Evolutionary conservation across 306 rosid genomes (phyloP), one percentile per base, ranked within the genome.

Genomic region (Erythrophleum fordii): DNA sequence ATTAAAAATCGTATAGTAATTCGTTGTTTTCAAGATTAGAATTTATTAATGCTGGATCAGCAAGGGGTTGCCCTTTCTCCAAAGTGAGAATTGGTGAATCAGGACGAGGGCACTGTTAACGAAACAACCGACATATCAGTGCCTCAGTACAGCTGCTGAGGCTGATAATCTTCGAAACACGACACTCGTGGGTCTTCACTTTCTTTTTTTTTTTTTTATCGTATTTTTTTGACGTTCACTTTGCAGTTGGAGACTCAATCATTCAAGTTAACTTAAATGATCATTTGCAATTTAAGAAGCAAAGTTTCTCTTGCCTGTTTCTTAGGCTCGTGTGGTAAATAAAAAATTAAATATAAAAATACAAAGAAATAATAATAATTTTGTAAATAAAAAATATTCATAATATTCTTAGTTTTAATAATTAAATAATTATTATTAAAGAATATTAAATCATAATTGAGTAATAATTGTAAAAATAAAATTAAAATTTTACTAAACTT

Each of bases 181-280:
- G 37, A 34, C 37, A 34, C 37, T 34, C 37, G 37, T 1, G 79
- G 64, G 69, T 84, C 53, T 53, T 66, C 68, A 25, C 71, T 48
- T 28, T 9, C 28, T 80, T 74, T 78, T 77, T 74, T 85, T 73
- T 68, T 74, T 85, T 73, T 77, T 35, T 23, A 1, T 71, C 42
- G 86, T 78, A 46, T 20, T 46, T 52, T 34, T 58, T 25, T 51
- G 62, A 26, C 23, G 3, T 17, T 75, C 22, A 20, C 41, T 59
- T 62, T 48, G 37, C 26, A 25, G 34, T 60, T 20, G 17, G 8
- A 11, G 11, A 7, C 52, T 80, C 81, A 76, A 77, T 56, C 11
- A 69, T 42, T 12, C 13, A n/a, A 42, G 45, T 28, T 0, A 68
- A 68, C 48, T 77, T 48, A 52, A 39, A 37, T 37, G n/a, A 16